Evolutionary conservation across 345 rosid species (phyloP).

Genomic region (Sonneratia caseolaris): DNA sequence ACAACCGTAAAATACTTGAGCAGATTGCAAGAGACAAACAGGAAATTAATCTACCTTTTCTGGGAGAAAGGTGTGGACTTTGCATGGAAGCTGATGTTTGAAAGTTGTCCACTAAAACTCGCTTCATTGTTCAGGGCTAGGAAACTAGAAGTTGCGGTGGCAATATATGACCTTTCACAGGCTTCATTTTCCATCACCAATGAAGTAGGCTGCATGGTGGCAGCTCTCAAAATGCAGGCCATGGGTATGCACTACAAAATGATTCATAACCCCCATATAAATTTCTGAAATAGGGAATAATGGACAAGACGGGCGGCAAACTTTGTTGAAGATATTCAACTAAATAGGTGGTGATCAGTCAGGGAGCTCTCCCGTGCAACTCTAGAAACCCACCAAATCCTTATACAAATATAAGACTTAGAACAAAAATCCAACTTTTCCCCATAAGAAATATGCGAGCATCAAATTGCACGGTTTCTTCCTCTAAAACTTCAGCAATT

Average conservation of each 20-base stretch:
- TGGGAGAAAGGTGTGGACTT: slow-evolving; percentile 22
- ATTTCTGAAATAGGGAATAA: neutral
- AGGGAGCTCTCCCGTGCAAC: neutral
- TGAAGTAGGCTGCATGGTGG: slow-evolving; percentile 23
- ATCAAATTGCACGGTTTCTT: neutral
- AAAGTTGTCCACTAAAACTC: slow-evolving; percentile 20
- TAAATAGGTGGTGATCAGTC: neutral
- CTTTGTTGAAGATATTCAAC: neutral
- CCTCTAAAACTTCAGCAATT: neutral
- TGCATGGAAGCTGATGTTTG: slow-evolving; percentile 16
- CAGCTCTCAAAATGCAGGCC: slow-evolving; percentile 42
- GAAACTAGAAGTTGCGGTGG: slow-evolving; percentile 22
- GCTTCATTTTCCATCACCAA: slow-evolving; percentile 21
- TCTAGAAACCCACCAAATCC: neutral
- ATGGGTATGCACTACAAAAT: slow-evolving; percentile 18
- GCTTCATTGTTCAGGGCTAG: slow-evolving; percentile 21
- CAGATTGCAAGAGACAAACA: neutral
- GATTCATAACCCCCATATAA: neutral
- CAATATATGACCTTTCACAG: slow-evolving; percentile 18
- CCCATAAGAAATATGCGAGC: neutral
- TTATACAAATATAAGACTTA: neutral
- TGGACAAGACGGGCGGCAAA: neutral
- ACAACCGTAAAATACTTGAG: neutral
- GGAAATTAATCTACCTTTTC: slow-evolving; percentile 33
- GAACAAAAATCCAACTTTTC: no score